Evolutionary conservation across 129 eudicot genomes (phyloP), one percentile per base, ranked within the genome.

Genomic region (Tagetes patula): DNA sequence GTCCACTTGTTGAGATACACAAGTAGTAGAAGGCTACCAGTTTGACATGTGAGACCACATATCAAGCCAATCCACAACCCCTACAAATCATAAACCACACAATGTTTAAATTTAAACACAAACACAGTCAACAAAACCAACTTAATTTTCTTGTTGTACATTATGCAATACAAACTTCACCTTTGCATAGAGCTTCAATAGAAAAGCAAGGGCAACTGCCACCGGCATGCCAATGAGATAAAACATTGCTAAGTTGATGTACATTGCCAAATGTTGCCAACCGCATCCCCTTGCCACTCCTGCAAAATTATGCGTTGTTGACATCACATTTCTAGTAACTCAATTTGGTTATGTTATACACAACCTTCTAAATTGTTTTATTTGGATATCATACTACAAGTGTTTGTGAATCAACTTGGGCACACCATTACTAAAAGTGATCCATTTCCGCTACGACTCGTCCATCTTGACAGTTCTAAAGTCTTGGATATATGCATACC

Each of bases 201-300:
- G 79, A 78, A 92, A 85, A 3, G 85, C 92, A 41, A 93, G 88
- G 13, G 86, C 32, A 41, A 50, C 42, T 0, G 98, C 95, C 9
- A 87, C 71, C 3, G 92, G 87, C 88, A 85, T 84, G 65, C 96
- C 98, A 60, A 89, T 79, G 30, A 76, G 40, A 67, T 76, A 76
- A 67, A 76, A 89, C 67, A 85, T 80, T 74, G 76, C 81, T 48
- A 92, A 66, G 76, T 87, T 89, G 61, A 86, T 78, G 66, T 27
- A 82, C 72, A 81, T 76, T 0, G 88, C 88, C 54, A 82, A n/a
- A 65, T 81, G 88, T 62, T 93, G 96, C 96, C 90, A 93, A 40
- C 96, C 96, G 31, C 96, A 87, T 55, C 98, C 98, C 41, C 96
- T 82, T 27, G 92, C 85, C 72, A 84, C 96, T 47, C 98, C 98